Conservation (phyloP, 2,329 filamentous ascomycete species). For the Penicillium sp. region DNA sequence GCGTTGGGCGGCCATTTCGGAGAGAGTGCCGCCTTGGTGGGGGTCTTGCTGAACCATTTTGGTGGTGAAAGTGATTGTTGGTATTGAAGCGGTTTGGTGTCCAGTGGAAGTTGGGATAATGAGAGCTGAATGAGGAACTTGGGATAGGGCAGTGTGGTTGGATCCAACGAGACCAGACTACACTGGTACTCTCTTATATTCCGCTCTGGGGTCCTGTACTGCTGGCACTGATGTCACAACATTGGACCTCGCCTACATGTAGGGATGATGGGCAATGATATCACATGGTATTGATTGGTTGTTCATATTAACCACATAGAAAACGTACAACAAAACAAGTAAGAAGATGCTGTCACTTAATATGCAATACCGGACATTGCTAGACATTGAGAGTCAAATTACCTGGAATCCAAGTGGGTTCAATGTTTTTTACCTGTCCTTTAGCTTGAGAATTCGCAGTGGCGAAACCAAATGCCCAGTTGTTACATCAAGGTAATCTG, state of each 20-base stretch:
- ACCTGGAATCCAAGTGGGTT: background rate
- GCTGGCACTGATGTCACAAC: constrained; percentile 19
- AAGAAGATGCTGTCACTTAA: background rate
- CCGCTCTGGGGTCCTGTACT: background rate
- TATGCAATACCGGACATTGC: background rate
- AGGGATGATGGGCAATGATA: constrained; percentile 23
- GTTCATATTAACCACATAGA: background rate
- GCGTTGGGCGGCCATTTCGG: constrained; percentile 40
- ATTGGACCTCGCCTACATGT: background rate
- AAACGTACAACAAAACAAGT: background rate
- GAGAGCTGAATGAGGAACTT: background rate
- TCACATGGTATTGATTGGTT: constrained; percentile 14
- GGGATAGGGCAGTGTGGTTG: background rate
- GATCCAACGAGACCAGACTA: background rate
- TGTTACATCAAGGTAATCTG: background rate
- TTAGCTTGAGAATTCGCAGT: background rate
- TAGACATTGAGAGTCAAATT: background rate
- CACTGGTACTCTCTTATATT: constrained; percentile 1
- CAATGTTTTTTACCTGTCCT: background rate
- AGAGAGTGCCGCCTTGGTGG: constrained; percentile 39
- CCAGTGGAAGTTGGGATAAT: background rate
- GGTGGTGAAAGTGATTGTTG: background rate
- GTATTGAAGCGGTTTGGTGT: background rate
- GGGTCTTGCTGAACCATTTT: constrained; percentile 25
- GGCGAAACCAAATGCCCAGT: background rate